Evolutionary conservation across 805 yeast species (phyloP).

Genomic region (Kockiozyma suomiensis): DNA sequence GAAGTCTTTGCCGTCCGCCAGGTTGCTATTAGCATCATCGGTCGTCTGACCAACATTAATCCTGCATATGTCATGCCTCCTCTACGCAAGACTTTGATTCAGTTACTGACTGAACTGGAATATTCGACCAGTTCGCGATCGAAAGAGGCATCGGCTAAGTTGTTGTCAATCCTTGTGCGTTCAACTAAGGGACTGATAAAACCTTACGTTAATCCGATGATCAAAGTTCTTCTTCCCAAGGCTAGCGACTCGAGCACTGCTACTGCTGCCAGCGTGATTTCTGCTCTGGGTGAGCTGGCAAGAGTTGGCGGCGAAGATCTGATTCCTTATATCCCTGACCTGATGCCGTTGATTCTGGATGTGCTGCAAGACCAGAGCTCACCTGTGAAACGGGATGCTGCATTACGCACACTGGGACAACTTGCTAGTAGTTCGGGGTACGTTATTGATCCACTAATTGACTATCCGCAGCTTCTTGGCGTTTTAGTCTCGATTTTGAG

Average conservation of each 20-base stretch:
- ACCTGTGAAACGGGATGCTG: constrained; percentile 85
- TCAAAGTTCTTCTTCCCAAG: constrained; percentile 77
- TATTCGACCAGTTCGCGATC: constrained; percentile 74
- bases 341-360: constrained; percentile 86
- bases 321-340: constrained; percentile 64
- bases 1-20: constrained; percentile 82
- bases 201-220: constrained; percentile 90
- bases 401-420: constrained; percentile 84
- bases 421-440: constrained; percentile 89
- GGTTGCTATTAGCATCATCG: constrained; percentile 75
- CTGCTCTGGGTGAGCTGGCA: constrained; percentile 86
- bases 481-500: constrained; percentile 79
- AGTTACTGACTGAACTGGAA: constrained; percentile 80
- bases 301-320: constrained; percentile 87
- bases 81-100: constrained; percentile 80
- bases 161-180: constrained; percentile 71
- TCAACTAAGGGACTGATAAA: constrained; percentile 80
- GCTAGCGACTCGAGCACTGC: constrained; percentile 72
- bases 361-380: constrained; percentile 92
- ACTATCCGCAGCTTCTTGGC: constrained; percentile 86
- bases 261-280: constrained; percentile 82
- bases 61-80: constrained; percentile 97
- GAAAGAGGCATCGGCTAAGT: constrained; percentile 82
- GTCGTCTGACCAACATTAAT: constrained; percentile 79
- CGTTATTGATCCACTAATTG: constrained; percentile 89